These are phyloP conservation scores for Yarrowia sp. DNA, from an alignment of 805 yeast genomes.

Conservation along the genomic window DNA sequence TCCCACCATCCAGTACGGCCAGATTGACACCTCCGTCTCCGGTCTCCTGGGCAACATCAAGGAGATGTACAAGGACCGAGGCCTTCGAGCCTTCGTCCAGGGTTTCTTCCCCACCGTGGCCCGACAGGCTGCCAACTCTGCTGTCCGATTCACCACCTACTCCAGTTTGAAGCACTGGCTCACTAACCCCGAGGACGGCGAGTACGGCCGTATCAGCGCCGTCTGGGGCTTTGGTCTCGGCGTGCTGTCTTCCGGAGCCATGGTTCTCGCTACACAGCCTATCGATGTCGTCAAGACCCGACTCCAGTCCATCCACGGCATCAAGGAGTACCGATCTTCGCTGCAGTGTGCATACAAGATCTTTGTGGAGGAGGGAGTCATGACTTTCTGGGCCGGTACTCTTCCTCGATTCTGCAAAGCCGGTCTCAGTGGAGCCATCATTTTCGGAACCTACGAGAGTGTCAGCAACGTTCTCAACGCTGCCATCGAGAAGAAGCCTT, in stretches of 20 bases:
- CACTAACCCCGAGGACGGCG: constrained; percentile 33
- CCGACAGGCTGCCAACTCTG: constrained; percentile 75
- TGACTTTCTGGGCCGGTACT: constrained; percentile 41
- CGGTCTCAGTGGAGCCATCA: constrained; percentile 66
- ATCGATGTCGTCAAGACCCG: constrained; percentile 83
- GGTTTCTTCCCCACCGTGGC: constrained; percentile 80
- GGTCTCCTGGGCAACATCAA: constrained; percentile 34
- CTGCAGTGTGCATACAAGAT: constrained; percentile 40
- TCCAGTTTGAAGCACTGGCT: constrained; percentile 67
- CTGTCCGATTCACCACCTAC: constrained; percentile 81
- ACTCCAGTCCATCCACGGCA: constrained; percentile 61
- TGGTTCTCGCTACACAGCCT: constrained; percentile 80
- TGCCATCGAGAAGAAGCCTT: constrained; percentile 43
- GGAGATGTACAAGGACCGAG: constrained; percentile 71
- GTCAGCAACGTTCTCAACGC: constrained; percentile 49
- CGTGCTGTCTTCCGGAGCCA: constrained; percentile 65
- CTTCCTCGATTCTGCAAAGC: constrained; percentile 67
- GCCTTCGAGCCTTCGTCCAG: constrained; percentile 72
- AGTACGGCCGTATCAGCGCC: constrained; percentile 35
- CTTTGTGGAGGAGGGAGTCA: constrained; percentile 43
- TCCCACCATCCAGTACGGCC: constrained; percentile 37
- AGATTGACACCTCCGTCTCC: constrained; percentile 36
- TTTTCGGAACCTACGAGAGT: constrained; percentile 60
- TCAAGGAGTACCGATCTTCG: constrained; percentile 39
- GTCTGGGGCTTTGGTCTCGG: constrained; percentile 47